phyloP scores from a whole-genome alignment of 768 basidiomycete species.

The Leccinum sublutescens region DNA sequence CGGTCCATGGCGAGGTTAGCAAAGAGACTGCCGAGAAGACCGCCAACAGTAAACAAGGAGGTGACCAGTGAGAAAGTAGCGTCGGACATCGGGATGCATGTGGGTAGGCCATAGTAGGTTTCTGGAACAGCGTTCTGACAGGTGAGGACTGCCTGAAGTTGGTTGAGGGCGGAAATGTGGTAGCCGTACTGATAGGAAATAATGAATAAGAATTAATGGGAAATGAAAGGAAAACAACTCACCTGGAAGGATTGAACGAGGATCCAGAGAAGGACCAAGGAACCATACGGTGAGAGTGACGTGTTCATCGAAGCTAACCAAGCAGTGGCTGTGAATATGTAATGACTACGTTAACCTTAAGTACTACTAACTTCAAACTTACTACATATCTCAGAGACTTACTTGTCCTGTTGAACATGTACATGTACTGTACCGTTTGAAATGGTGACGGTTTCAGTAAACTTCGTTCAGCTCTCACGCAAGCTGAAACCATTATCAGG shows the following conservation, averaged over 20 bases:
- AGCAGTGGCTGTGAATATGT: slow-evolving; percentile 4
- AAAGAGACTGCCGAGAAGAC: slow-evolving; percentile 70
- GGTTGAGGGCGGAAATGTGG: slow-evolving; percentile 89
- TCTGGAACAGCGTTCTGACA: slow-evolving; percentile 45
- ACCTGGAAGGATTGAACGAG: slow-evolving; percentile 59
- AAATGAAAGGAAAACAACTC: slow-evolving; percentile 3
- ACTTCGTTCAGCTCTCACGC: too few relatives aligned
- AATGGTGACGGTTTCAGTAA: too few relatives aligned
- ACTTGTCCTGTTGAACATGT: too few relatives aligned
- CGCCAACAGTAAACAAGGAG: slow-evolving; percentile 83
- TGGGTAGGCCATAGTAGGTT: slow-evolving; percentile 45
- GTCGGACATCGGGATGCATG: slow-evolving; percentile 80
- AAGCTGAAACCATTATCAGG: too few relatives aligned
- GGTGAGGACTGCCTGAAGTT: slow-evolving; percentile 75
- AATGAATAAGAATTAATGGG: neutral
- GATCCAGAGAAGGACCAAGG: slow-evolving; percentile 66
- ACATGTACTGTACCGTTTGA: too few relatives aligned
- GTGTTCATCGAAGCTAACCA: slow-evolving; percentile 2
- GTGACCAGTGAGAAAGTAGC: slow-evolving; percentile 81
- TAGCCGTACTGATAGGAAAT: slow-evolving; percentile 68
- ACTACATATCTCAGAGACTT: too few relatives aligned
- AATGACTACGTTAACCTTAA: too few relatives aligned
- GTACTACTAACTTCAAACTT: too few relatives aligned
- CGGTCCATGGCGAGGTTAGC: slow-evolving; percentile 70
- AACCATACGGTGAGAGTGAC: slow-evolving; percentile 60